A percentile compares a stretch with the other conserved stretches of the same genome.
Conservation (phyloP, 495 filamentous ascomycete genomes). For the Penicillium cinerascens region DNA sequence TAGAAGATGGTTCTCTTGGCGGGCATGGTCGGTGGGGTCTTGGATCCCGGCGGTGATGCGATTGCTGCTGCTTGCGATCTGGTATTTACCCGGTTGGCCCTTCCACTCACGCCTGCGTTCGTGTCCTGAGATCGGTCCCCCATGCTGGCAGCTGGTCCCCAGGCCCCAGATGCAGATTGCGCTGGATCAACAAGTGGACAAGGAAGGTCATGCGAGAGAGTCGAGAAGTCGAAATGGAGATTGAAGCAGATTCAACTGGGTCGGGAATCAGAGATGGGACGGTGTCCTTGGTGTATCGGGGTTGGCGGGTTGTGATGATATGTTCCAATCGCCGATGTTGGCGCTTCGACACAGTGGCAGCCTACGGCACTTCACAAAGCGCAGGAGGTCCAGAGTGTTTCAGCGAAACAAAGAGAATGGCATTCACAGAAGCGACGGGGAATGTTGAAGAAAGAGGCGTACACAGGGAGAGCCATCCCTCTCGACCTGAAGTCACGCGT, state of each 20-base stretch:
- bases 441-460: constrained; percentile 12
- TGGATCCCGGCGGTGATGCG: constrained; percentile 41
- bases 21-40: constrained; percentile 44
- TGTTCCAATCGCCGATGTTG: constrained; percentile 1
- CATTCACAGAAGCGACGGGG: constrained; percentile 17
- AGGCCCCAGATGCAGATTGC: constrained; percentile 13
- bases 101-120: constrained; percentile 10
- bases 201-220: constrained; percentile 12
- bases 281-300: neutral
- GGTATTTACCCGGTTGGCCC: constrained; percentile 4
- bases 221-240: neutral
- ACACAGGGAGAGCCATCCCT: constrained; percentile 32
- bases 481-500: constrained; percentile 38
- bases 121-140: constrained; percentile 22
- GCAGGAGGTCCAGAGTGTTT: neutral
- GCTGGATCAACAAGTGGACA: neutral
- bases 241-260: neutral
- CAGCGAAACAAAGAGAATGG: constrained; percentile 23
- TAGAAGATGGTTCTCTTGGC: constrained; percentile 40
- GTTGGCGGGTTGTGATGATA: constrained; percentile 5
- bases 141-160: constrained; percentile 18
- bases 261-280: neutral
- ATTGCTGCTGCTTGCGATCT: constrained; percentile 28
- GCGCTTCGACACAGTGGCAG: constrained; percentile 5
- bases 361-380: constrained; percentile 1